Percentiles rank a stretch among this genome's conserved stretches.
Evolutionary conservation across 2,329 filamentous ascomycete genomes (phyloP).

Genomic region (Trichoderma koningiopsis): DNA sequence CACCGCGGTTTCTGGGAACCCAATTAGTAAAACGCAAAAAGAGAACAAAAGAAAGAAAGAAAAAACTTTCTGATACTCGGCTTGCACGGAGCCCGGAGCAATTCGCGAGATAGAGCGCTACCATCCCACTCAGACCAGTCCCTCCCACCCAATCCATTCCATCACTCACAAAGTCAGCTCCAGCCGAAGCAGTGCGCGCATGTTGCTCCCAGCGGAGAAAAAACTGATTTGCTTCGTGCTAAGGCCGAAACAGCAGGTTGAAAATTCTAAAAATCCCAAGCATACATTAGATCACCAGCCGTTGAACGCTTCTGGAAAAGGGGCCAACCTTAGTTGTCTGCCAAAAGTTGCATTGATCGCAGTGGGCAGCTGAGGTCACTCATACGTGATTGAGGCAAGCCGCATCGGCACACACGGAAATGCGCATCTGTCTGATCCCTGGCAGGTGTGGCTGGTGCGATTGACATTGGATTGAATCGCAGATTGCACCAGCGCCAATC

Average conservation of each 20-base stretch:
- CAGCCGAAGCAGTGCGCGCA: conserved; percentile 2
- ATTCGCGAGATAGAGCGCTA: background rate
- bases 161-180: background rate
- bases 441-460: conserved; percentile 17
- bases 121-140: background rate
- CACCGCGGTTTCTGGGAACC: background rate
- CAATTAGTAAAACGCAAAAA: background rate
- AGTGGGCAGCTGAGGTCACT: conserved; percentile 20
- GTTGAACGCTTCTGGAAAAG: background rate
- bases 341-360: background rate
- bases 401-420: conserved; percentile 19
- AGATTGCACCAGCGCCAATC: background rate
- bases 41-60: too few species aligned
- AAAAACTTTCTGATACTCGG: background rate
- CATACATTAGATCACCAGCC: background rate
- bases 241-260: background rate
- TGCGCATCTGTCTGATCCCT: background rate
- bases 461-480: too few species aligned
- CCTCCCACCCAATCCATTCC: background rate
- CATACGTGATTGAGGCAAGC: conserved; percentile 15
- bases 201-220: background rate
- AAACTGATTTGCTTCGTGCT: background rate
- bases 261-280: background rate
- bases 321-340: background rate
- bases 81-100: conserved; percentile 3